Base-by-base conservation (phyloP, 2,329 filamentous ascomycete genomes). In the Colletotrichum caudatum region DNA sequence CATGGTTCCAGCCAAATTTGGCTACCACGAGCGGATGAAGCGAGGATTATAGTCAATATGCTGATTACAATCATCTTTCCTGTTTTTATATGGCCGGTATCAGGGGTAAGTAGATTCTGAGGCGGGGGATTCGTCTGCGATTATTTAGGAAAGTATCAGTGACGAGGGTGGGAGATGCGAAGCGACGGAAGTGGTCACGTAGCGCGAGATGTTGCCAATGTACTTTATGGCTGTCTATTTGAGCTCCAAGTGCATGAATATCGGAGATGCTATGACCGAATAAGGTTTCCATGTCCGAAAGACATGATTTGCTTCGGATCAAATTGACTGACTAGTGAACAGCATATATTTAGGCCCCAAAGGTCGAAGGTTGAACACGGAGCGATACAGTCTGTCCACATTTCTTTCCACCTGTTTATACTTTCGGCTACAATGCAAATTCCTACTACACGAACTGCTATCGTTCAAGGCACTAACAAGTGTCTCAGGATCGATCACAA, bases 1-100 rank as follows among this genome's bases (percentile, higher is more conserved):
- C 60, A 62, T 51, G 60, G 44, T 18, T 62, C 60, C 11, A 33
- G 60, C 46, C 60, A 62, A 1, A 62, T n/a, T 39, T 37, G 33
- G n/a, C 46, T 37, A 6, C 29, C 60, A 3, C 26, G 8, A 51
- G n/a, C 60, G 37, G 60, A 18, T 18, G 46, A n/a, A 11, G 18
- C 3, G 1, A 62, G 14, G 4, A 62, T 33, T 1, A 11, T n/a
- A 51, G 14, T 26, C 12, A 51, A 1, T 5, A 51, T 37, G 8
- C 8, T 39, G 5, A 5, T 11, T 23, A 29, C 44, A 18, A 51
- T 14, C 44, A 51, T 23, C 1, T 51, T 39, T 26, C 37, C 20
- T 6, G n/a, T 20, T 16, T 39, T 23, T 12, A 62, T 35, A 16
- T 26, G 20, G 14, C 8, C 1, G 3, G 1, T 26, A 11, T 5